Base-by-base conservation (phyloP, 2,329 filamentous ascomycete genomes). In the Parastagonospora nodorum region DNA sequence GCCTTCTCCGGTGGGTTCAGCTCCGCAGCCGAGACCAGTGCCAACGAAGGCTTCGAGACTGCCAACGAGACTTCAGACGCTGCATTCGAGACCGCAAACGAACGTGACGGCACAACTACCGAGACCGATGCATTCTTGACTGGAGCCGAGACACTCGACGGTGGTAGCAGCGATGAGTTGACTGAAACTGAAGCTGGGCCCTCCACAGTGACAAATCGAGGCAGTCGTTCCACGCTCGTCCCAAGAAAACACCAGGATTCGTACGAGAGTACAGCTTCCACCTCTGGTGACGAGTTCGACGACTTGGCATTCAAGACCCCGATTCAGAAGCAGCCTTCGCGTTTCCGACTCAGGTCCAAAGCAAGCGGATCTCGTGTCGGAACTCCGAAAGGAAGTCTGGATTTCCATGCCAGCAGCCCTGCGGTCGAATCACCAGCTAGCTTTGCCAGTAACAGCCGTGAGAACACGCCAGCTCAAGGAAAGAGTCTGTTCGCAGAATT, bases 111-210 rank as follows among this genome's bases (percentile, higher is more conserved):
- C 48, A 82, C 78, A 7, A 84, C 80, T 10, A 96, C 91, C 0
- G 92, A 96, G 75, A 96, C 92, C 9, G 93, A 97, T 61, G 91
- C 91, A 57, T 97, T 97, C 84, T 89, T 96, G 71, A 97, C 93
- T 4, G 92, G 90, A n/a, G 84, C 86, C 12, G 94, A 97, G 69
- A 85, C 80, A 54, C 76, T 86, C 57, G 80, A 79, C 46, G 81
- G 81, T 63, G 89, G 90, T 12, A 92, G 87, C 66, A 88, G 85
- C 49, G 90, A 91, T 54, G 88, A 92, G 60, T 79, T 89, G 41
- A 96, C 92, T 1, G 93, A 96, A 75, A 97, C 92, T 0, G 93
- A 97, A 71, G 82, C 80, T 45, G 77, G 64, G 7, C 62, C 63
- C 33, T 57, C 59, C 10, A 49, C 55, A 33, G 55, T 61, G 12